A percentile compares a stretch with the other conserved stretches of the same genome.
Conservation (phyloP, 495 filamentous ascomycete species). For the Lentithecium fluviatile region DNA sequence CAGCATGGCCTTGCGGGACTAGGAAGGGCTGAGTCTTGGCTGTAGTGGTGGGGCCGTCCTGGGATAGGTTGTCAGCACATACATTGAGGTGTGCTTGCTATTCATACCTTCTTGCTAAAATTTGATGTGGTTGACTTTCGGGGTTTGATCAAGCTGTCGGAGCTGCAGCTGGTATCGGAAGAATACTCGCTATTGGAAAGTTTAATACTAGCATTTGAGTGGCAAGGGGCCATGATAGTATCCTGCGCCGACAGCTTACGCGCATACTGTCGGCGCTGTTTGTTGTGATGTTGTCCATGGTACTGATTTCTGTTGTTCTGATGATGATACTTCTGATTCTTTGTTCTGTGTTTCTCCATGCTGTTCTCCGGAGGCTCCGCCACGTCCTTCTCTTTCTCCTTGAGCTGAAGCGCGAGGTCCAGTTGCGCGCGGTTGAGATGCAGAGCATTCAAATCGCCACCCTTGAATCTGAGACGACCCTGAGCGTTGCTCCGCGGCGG, state of each 20-base stretch:
- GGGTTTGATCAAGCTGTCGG: no score
- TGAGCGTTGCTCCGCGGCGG: slow-evolving; percentile 29
- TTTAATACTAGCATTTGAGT: neutral
- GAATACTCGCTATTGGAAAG: neutral
- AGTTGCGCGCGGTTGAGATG: slow-evolving; percentile 45
- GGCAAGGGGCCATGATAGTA: neutral
- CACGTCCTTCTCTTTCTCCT: slow-evolving; percentile 39
- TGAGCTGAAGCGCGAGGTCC: slow-evolving; percentile 34
- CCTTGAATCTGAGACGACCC: slow-evolving; percentile 45
- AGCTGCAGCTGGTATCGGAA: neutral
- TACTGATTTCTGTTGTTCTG: slow-evolving; percentile 27
- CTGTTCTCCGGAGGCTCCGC: slow-evolving; percentile 25
- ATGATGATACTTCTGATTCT: slow-evolving; percentile 35
- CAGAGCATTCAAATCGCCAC: slow-evolving; percentile 51
- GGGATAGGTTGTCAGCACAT: neutral
- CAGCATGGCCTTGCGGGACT: slow-evolving; percentile 33
- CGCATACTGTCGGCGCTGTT: slow-evolving; percentile 35
- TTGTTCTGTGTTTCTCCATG: slow-evolving; percentile 41
- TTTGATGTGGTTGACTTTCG: no score
- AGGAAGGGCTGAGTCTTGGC: slow-evolving; percentile 34
- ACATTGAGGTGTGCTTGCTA: no score
- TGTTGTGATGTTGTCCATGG: slow-evolving; percentile 37
- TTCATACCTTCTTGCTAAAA: no score
- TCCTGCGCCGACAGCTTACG: slow-evolving; percentile 21
- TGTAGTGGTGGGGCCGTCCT: neutral